These are phyloP conservation scores for Magnusiomyces suaveolens DNA, from an alignment of 1,139 yeast species.

Conservation along the genomic window DNA sequence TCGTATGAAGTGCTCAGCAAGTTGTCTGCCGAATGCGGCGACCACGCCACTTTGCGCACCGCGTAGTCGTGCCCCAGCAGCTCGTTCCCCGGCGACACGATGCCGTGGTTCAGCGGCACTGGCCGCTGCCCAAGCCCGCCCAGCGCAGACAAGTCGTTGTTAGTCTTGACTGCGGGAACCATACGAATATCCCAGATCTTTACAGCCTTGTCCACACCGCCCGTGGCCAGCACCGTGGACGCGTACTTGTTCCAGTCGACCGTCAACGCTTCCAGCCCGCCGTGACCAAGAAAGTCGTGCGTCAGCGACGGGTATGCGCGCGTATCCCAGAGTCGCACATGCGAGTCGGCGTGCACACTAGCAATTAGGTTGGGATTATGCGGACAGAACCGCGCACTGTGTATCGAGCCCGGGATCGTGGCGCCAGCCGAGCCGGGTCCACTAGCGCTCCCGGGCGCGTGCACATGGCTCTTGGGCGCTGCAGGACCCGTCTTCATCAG, in stretches of 20 bases:
- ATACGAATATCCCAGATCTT: conserved; percentile 83
- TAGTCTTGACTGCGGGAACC: conserved; percentile 37
- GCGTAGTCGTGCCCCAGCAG: conserved; percentile 85
- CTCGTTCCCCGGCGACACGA: conserved; percentile 51
- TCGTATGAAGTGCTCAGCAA: conserved; percentile 77
- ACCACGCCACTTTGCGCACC: conserved; percentile 72
- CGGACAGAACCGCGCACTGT: conserved; percentile 77
- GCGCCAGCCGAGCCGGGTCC: conserved; percentile 19
- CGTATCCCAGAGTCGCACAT: conserved; percentile 76
- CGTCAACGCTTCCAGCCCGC: conserved; percentile 68
- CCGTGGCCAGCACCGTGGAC: conserved; percentile 68
- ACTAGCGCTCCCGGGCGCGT: conserved; percentile 5
- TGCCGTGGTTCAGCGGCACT: conserved; percentile 40
- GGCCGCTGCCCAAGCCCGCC: conserved; percentile 26
- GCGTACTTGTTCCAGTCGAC: conserved; percentile 90
- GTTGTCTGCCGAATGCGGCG: conserved; percentile 71
- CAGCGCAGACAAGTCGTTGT: neutral
- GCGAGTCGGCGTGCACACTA: conserved; percentile 73
- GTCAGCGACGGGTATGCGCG: conserved; percentile 50
- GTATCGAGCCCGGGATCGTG: conserved; percentile 35
- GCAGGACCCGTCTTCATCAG: neutral
- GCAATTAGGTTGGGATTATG: conserved; percentile 65
- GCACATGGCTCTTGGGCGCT: conserved; percentile 4
- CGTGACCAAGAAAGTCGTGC: conserved; percentile 50
- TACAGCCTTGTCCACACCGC: conserved; percentile 79